phyloP scores from a whole-genome alignment of 768 basidiomycete genomes.

The Amanita rimosa region DNA sequence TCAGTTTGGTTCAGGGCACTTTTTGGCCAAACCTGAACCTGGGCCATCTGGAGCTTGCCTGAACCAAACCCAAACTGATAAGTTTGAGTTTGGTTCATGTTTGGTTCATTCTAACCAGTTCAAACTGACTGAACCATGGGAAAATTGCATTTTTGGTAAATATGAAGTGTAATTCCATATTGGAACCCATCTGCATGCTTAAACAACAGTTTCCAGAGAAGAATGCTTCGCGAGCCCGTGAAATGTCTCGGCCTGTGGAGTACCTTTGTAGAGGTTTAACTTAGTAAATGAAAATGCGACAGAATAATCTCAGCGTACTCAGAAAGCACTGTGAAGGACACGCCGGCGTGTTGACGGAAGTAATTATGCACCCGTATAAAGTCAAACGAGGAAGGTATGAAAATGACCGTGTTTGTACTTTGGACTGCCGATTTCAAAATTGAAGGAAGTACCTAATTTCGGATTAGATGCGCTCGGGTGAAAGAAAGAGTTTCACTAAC shows the following conservation, averaged over 20 bases:
- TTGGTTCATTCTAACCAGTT: too few relatives aligned
- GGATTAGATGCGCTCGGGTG: background rate
- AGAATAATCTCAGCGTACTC: conserved; percentile 49
- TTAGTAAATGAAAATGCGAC: too few relatives aligned
- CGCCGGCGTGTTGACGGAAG: conserved; percentile 60
- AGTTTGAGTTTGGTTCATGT: too few relatives aligned
- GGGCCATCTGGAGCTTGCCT: too few relatives aligned
- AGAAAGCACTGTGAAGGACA: conserved; percentile 76
- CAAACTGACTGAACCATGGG: too few relatives aligned
- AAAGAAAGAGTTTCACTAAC: conserved; percentile 21
- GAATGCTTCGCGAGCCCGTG: conserved; percentile 86
- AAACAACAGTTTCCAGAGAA: too few relatives aligned
- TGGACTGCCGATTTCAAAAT: conserved; percentile 90
- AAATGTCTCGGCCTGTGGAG: conserved; percentile 89
- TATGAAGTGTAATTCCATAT: too few relatives aligned
- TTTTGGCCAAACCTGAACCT: too few relatives aligned
- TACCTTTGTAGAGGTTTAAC: conserved; percentile 49
- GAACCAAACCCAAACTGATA: too few relatives aligned
- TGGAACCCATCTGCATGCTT: too few relatives aligned
- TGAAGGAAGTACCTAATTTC: conserved; percentile 57
- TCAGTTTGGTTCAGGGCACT: too few relatives aligned
- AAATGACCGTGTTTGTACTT: conserved; percentile 78
- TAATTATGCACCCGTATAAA: conserved; percentile 87
- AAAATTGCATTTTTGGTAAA: too few relatives aligned
- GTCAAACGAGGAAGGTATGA: conserved; percentile 93